Base-by-base conservation (phyloP, 176 grass and related monocot genomes). In the Olyra latifolia region DNA sequence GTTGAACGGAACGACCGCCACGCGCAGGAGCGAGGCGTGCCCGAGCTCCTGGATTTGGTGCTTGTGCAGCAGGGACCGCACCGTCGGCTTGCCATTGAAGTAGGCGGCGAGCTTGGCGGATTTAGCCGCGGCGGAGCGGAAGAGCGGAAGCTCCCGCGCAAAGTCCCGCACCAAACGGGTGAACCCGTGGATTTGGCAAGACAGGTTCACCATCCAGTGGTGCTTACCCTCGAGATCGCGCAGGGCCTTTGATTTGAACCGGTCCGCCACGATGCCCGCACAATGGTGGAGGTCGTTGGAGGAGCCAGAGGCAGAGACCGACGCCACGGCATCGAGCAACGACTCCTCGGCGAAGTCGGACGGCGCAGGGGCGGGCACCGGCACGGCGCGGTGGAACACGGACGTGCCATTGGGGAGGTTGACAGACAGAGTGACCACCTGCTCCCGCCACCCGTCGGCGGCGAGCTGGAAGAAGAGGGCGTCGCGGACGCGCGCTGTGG, bases 381-480 rank as follows among this genome's bases (percentile, higher is more conserved):
- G 87, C 79, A 90, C 40, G 0, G 84, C 91, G 6, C 84, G 83
- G 82, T 90, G 84, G 82, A 93, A 93, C 63, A 93, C 91, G 15
- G 87, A 82, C 19, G 91, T 90, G 60, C 84, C 87, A 71, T 93
- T 93, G 39, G 91, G 91, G 5, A 93, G 91, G 79, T 93, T 93
- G 69, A 85, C 83, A 13, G 86, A 89, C 48, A 92, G 50, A 13
- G 72, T 72, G 46, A 88, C 71, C 62, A 88, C 82, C 47, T 81
- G 66, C 11, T 79, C 79, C 56, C 56, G 85, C 93, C 90, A 97
- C 30, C 93, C 93, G 55, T 88, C 85, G 54, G 88, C 87, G 25
- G 86, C 81, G 50, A 97, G 90, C 90, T 97, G 93, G 78, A 97
- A 91, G 69, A 97, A 97, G 67, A 92, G 82, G 14, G 93, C 93